Base-by-base conservation (phyloP, 2,329 filamentous ascomycete species). In the Stagonosporopsis chrysanthemi region DNA sequence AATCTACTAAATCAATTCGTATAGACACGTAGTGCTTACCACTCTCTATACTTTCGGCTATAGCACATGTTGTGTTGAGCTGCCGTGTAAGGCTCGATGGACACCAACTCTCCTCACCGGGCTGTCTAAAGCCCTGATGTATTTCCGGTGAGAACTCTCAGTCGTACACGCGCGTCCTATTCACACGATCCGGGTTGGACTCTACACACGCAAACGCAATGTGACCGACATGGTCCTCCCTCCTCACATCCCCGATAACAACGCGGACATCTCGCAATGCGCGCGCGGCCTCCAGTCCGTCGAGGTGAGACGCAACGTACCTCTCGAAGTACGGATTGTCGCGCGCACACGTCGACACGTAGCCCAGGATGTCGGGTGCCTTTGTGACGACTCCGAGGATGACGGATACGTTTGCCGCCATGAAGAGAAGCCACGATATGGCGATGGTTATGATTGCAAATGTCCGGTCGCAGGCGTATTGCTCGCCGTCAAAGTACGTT, bases 311-410 rank as follows among this genome's bases (percentile, higher is more conserved):
- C 7, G 36, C 7, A 5, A 49, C 12, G 2, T 26, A 9, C 5
- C 3, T n/a, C 4, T 9, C 9, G 6, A 49, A 17, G 17, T 54
- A 59, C 15, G 48, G 48, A 33, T 56, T 56, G 36, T 62, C 48
- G 33, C 52, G 48, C 4, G 52, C 55, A 29, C 22, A 24, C 1
- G 31, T 52, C 8, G 59, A 53, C 4, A 56, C 52, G 31, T 39
- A 62, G 33, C 59, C 59, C 4, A 62, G 41, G 9, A 46, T 53
- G 26, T 62, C 59, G 1, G 59, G 59, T 4, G 59, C 52, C 2
- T 22, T 49, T 2, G 48, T 52, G 4, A 56, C 14, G 6, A 53
- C 26, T 2, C 52, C 56, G 2, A 62, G 48, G 12, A 62, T 12
- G 1, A 35, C 9, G 17, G 38, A 50, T 2, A 17, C 14, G 15